Evolutionary conservation across 75 land plant genomes (phyloP), one percentile per base, ranked within the genome.

Genomic region (Cunninghamia lanceolata): DNA sequence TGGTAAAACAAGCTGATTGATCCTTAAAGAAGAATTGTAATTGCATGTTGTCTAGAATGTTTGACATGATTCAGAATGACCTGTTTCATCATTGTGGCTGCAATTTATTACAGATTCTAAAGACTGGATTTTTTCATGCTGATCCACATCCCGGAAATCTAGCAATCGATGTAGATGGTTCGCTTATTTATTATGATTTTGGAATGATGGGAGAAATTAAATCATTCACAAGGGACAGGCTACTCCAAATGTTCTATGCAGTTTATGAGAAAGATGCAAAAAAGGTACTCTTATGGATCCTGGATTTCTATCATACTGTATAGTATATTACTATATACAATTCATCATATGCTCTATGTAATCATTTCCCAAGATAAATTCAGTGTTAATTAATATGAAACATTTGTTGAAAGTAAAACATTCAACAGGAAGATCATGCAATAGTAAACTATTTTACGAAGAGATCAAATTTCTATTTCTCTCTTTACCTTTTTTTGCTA

Each of bases 171-270:
- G 85, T 74, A 16, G 99, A 98, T 92, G 96, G 96, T 84, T 89
- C 99, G 35, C 90, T 98, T 38, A 98, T 98, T 46, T 98, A 98
- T 86, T 98, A 98, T 91, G 99, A 98, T 87, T 98, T 96, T 89
- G 99, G 99, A 40, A 98, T 98, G 99, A 98, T 98, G 99, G 99
- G 99, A 36, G 99, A 98, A 73, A 98, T 98, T 15, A 96, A 98
- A 85, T 84, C 94, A 25, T 98, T 96, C 83, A 98, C 98, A 8
- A 84, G 90, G 63, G 95, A 96, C 88, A 95, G 95, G 85, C 85
- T 98, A 87, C 94, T 98, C 10, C 94, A 96, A 32, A 89, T 98
- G 90, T 96, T 98, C 90, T 98, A 98, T 89, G 95, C 99, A 71
- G 93, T 98, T 42, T 98, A 98, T 87, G 99, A 98, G 82, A 95